Base-by-base conservation (phyloP, 495 filamentous ascomycete genomes). In the Trichoderma orchidacearum region DNA sequence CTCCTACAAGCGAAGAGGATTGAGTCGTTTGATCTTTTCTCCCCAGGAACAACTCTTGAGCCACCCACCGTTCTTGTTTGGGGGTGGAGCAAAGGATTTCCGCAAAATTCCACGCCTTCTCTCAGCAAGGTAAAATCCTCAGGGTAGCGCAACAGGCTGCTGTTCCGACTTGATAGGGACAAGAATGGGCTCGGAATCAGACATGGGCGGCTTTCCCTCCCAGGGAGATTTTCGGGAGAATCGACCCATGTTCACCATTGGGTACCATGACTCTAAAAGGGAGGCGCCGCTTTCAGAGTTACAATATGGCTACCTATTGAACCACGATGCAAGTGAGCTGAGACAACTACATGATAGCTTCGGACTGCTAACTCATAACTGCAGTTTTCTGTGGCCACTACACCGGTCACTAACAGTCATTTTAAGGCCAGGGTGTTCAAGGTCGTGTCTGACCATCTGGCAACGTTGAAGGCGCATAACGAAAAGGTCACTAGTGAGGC, bases 321-420 rank as follows among this genome's bases (percentile, higher is more conserved):
- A 80, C 62, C 68, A 70, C 54, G 79, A 77, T 66, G 82, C 83
- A 72, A 71, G 80, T 71, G 30, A 53, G 21, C 18, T 48, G 41
- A 11, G 12, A 21, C 12, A 1, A 1, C 25, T 30, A 17, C 53
- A 35, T 13, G 7, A 9, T 8, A 18, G 21, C 15, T 21, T 3
- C 32, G 17, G 31, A 23, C 35, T 27, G 9, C 53, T 35, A 13
- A 31, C 32, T n/a, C 30, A 27, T 15, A 12, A 6, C 9, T 34
- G 2, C 18, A 97, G 89, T 97, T 97, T 81, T 85, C 93, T 67
- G 89, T 95, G 78, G 79, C 95, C 63, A 96, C 92, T 0, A 84
- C 82, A 0, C 86, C 88, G 9, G 90, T 98, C 61, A 96, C 93
- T 1, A 96, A 86, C 52, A 63, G 80, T 9, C 76, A 85, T 62